A percentile compares a stretch with the other conserved stretches of the same genome.
phyloP scores from a whole-genome alignment of 345 rosid species.

The Noccaea caerulescens region DNA sequence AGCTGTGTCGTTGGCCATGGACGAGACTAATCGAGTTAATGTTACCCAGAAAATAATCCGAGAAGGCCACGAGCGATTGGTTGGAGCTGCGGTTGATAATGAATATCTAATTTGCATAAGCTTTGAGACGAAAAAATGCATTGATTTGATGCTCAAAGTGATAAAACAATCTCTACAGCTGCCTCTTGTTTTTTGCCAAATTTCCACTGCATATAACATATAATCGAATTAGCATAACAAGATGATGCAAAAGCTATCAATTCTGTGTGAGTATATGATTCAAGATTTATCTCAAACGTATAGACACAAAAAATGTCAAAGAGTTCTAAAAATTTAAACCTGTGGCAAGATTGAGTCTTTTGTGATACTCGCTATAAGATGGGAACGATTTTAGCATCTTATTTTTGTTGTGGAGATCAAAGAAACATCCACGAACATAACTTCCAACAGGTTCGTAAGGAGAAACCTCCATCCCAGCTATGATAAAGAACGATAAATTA shows the following conservation, averaged over 20 bases:
- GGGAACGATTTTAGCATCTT: constrained; percentile 25
- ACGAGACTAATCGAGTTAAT: constrained; percentile 39
- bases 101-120: constrained; percentile 30
- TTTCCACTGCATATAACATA: constrained; percentile 25
- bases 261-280: neutral
- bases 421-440: constrained; percentile 3
- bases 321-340: constrained; percentile 3
- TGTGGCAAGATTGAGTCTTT: constrained; percentile 30
- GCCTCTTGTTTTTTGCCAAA: constrained; percentile 21
- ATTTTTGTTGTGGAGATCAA: constrained; percentile 20
- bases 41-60: constrained; percentile 37
- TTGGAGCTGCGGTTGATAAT: constrained; percentile 18
- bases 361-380: constrained; percentile 26
- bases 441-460: constrained; percentile 17
- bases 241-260: neutral
- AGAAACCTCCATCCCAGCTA: constrained; percentile 11
- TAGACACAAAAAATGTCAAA: neutral
- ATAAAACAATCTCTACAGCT: constrained; percentile 26
- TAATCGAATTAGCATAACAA: constrained; percentile 12
- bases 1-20: constrained; percentile 30
- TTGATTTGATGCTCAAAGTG: constrained; percentile 34
- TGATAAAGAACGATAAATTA: neutral
- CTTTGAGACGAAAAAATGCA: constrained; percentile 41
- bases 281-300: neutral
- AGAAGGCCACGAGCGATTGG: constrained; percentile 20